Evolutionary conservation across 2,329 filamentous ascomycete species (phyloP).

Genomic region (Neodidymelliopsis sp.): DNA sequence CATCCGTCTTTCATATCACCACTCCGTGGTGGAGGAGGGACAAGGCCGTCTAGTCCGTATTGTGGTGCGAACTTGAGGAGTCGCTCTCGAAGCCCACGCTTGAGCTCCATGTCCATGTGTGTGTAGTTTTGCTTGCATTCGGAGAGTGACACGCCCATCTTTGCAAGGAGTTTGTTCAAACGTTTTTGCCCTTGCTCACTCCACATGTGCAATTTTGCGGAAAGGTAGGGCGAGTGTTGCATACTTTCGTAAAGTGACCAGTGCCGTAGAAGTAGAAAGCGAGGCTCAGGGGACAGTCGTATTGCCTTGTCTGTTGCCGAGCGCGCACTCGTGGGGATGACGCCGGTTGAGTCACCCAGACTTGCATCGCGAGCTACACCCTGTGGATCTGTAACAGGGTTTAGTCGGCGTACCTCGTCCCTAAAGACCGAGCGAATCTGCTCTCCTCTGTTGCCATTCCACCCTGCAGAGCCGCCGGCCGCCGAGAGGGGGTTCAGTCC

Average conservation of each 20-base stretch:
- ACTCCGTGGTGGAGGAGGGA: slow-evolving; percentile 71
- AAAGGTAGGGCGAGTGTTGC: slow-evolving; percentile 95
- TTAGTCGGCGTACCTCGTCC: slow-evolving; percentile 92
- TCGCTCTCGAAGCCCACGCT: slow-evolving; percentile 83
- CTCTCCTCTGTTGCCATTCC: slow-evolving; percentile 82
- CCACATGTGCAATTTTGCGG: slow-evolving; percentile 92
- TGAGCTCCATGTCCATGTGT: slow-evolving; percentile 98
- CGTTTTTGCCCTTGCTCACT: slow-evolving; percentile 87
- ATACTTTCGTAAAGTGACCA: slow-evolving; percentile 99
- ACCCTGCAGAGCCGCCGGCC: slow-evolving; percentile 68
- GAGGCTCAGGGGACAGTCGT: slow-evolving; percentile 89
- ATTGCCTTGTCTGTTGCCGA: slow-evolving; percentile 93
- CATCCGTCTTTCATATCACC: slow-evolving; percentile 85
- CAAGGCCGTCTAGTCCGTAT: slow-evolving; percentile 92
- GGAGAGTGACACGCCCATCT: slow-evolving; percentile 94
- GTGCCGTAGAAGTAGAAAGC: slow-evolving; percentile 89
- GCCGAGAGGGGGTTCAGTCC: slow-evolving; percentile 66
- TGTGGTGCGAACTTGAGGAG: slow-evolving; percentile 90
- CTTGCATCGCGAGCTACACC: slow-evolving; percentile 67
- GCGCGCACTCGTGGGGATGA: slow-evolving; percentile 86
- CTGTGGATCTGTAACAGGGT: slow-evolving; percentile 71
- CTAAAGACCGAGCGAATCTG: slow-evolving; percentile 84
- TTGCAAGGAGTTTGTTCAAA: slow-evolving; percentile 91
- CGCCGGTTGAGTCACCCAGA: slow-evolving; percentile 73
- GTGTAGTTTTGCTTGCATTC: slow-evolving; percentile 97